These are phyloP conservation scores for Nemophila menziesii DNA, from an alignment of 257 asterid species.

Conservation along the genomic window DNA sequence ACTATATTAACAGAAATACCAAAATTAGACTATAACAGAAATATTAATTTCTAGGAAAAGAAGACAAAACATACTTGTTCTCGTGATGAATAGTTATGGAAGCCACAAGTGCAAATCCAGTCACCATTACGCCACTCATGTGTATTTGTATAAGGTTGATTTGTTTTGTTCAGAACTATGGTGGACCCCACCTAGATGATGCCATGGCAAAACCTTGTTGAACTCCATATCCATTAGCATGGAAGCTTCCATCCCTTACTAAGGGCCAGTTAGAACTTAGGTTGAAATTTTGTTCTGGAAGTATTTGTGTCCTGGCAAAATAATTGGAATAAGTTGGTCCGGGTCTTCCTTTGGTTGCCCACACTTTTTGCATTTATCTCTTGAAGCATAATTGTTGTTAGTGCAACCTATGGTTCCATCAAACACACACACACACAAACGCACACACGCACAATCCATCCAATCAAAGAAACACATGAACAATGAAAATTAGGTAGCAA, in stretches of 20 bases:
- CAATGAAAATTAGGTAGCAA: conserved; percentile 42
- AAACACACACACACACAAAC: conserved; percentile 69
- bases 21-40: conserved; percentile 13
- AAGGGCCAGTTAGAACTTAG: conserved; percentile 51
- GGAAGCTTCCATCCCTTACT: conserved; percentile 18
- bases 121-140: conserved; percentile 87
- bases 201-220: conserved; percentile 43
- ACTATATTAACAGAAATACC: conserved; percentile 31
- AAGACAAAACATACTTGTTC: conserved; percentile 17
- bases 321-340: conserved; percentile 70
- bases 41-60: neutral
- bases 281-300: conserved; percentile 38
- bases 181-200: conserved; percentile 29
- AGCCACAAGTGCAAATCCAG: conserved; percentile 85
- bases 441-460: too few relatives aligned
- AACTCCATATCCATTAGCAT: conserved; percentile 25
- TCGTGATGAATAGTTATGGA: conserved; percentile 84
- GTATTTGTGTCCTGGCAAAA: conserved; percentile 77
- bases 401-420: conserved; percentile 91
- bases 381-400: conserved; percentile 98
- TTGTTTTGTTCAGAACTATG: conserved; percentile 30
- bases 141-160: conserved; percentile 37
- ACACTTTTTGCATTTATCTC: conserved; percentile 97
- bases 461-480: conserved; percentile 44
- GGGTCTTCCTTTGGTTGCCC: conserved; percentile 91